These are phyloP conservation scores for Ottelia alismoides DNA, from an alignment of 106 monocot species.

Conservation along the genomic window DNA sequence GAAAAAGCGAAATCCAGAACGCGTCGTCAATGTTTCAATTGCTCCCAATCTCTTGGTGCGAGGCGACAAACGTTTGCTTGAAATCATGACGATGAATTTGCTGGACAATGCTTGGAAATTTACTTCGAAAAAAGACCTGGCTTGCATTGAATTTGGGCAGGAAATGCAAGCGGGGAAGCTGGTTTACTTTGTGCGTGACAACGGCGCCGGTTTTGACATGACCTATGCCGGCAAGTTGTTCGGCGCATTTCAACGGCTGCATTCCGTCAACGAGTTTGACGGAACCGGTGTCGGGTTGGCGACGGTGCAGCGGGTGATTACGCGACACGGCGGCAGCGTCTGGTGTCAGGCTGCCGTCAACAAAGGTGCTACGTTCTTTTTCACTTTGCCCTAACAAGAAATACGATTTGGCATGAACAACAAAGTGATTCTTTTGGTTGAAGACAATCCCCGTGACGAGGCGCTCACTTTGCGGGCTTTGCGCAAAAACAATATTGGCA, in stretches of 20 bases:
- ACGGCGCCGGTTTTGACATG: not conserved
- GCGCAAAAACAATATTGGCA: not conserved
- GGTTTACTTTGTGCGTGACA: not conserved
- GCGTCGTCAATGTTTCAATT: not conserved
- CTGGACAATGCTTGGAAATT: not conserved
- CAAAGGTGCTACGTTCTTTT: not conserved
- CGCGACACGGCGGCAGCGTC: not conserved
- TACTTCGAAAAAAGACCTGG: not conserved
- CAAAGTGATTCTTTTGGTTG: not conserved
- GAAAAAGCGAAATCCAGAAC: not conserved
- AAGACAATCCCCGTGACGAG: not conserved
- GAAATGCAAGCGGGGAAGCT: not conserved
- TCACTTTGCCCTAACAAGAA: not conserved
- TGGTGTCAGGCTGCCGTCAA: not conserved
- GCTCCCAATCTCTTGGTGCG: not conserved
- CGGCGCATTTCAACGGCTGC: not conserved
- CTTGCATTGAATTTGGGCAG: not conserved
- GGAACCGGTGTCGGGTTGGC: not conserved
- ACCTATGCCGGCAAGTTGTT: not conserved
- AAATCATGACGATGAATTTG: not conserved
- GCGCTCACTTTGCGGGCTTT: not conserved
- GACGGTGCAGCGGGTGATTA: not conserved
- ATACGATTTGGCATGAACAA: not conserved
- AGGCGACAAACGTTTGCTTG: too few relatives aligned
- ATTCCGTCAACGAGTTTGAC: not conserved